Evolutionary conservation across 129 eudicot genomes (phyloP), one percentile per base, ranked within the genome.

Genomic region (Saussurea involucrata): DNA sequence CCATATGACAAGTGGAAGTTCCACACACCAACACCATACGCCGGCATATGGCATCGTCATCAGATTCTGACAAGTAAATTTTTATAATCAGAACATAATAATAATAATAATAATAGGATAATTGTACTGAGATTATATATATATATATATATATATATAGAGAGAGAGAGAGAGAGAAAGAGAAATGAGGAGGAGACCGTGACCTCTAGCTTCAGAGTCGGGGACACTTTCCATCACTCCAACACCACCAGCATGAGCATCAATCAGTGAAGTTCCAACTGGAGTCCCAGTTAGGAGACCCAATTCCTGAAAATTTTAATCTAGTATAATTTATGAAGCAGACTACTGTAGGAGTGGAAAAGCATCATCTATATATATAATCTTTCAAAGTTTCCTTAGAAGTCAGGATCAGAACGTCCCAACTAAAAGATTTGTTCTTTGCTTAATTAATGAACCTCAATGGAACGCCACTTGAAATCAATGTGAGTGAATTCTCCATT

Each of bases 161-260:
- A n/a, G n/a, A n/a, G n/a, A n/a, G n/a, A n/a, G n/a, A n/a, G n/a
- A n/a, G n/a, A n/a, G n/a, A n/a, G n/a, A n/a, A n/a, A n/a, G n/a
- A n/a, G n/a, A n/a, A n/a, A n/a, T n/a, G n/a, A 37, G 15, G 29
- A 33, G 29, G 73, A 22, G 66, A 17, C 12, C 61, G 72, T 11
- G 66, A 95, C 98, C 93, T 81, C 68, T 80, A 36, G 84, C 24
- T 81, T 89, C 84, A 80, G 86, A 77, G 1, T 53, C 72, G 13
- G 89, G 90, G 69, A 77, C 84, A 77, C 99, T 95, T 90, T 92
- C 99, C 96, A 95, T 95, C 24, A 95, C 96, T 24, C 99, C 99
- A 75, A 95, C 96, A 24, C 99, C 97, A 78, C 99, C 99, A 75
- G 99, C 99, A 83, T 95, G 99, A 58, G 99, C 99, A 92, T 95